Base-by-base conservation (phyloP, 1,139 yeast genomes). In the Lodderomyces orthopsilosis region DNA sequence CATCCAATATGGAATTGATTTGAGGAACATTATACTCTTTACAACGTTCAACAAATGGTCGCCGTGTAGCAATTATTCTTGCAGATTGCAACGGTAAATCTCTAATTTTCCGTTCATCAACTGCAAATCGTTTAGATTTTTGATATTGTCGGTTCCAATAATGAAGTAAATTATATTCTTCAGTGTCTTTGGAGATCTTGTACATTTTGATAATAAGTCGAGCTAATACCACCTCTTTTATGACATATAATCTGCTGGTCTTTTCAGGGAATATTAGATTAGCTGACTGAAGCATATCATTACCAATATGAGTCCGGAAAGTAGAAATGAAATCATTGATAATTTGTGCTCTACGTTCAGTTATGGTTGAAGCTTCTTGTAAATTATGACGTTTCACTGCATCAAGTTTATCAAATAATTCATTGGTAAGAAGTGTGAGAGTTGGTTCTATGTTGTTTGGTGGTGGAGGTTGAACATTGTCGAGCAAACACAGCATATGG, bases 261-360 rank as follows among this genome's bases (percentile, higher is more conserved):
- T 79, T 74, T 47, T 79, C 77, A 0, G 95, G 93, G 18, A 84
- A 62, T 2, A 81, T 68, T 37, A 90, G 65, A 32, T 82, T 65
- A 12, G 86, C 69, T 0, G 83, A 81, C 0, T 94, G 93, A 52
- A 74, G 83, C 4, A 89, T 72, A 58, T 90, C 82, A 26, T 70
- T 60, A 0, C 96, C 96, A 2, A 87, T 84, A 26, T 79, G 77
- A 12, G 66, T 64, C 44, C 83, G 69, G 83, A 90, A 90, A 19
- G 75, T 65, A 3, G 66, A 60, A 38, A 86, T 68, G 58, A 87
- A 91, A 13, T 60, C 51, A 51, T 63, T 46, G 65, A 71, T 41
- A 58, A 63, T 48, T 51, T 61, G 44, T 46, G 60, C 51, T 66
- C 74, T 61, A 53, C 65, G 56, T 41, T 66, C 54, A 40, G 67